Conservation (phyloP, 2,329 filamentous ascomycete genomes). For the Dothidotthia symphoricarpi region DNA sequence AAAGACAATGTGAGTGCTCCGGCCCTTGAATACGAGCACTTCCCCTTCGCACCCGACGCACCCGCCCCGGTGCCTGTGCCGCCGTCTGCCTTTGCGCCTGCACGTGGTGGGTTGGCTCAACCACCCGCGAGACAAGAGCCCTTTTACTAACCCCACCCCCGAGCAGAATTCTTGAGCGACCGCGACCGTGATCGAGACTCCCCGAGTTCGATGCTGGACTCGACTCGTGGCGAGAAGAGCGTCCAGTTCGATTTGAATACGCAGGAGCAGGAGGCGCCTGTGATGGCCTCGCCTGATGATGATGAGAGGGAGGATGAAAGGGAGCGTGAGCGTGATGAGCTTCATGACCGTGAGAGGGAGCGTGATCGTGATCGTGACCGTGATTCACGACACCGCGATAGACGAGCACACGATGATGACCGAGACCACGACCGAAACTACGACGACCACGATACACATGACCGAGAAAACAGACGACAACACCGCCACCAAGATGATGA, state of each 20-base stretch:
- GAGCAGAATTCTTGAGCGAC: conserved; percentile 26
- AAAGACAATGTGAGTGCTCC: conserved; percentile 54
- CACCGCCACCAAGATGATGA: conserved; percentile 12
- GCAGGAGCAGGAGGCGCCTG: conserved; percentile 23
- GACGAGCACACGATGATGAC: not conserved
- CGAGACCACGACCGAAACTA: conserved; percentile 4
- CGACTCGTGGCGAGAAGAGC: conserved; percentile 23
- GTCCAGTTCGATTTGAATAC: conserved; percentile 43
- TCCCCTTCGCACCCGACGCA: conserved; percentile 15
- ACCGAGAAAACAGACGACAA: conserved; percentile 5
- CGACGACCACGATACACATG: not conserved
- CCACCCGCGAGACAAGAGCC: conserved; percentile 1
- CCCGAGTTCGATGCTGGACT: conserved; percentile 16
- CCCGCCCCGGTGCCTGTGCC: conserved; percentile 18
- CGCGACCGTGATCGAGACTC: conserved; percentile 19
- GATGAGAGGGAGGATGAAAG: conserved; percentile 2
- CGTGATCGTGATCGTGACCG: conserved; percentile 15
- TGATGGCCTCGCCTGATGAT: conserved; percentile 14
- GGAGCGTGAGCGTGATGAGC: conserved; percentile 6
- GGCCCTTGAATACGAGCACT: conserved; percentile 30
- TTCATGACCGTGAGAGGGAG: conserved; percentile 5
- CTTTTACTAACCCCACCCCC: conserved; percentile 7
- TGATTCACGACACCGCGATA: too few species aligned
- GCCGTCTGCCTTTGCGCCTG: conserved; percentile 21
- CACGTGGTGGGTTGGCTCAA: conserved; percentile 18